Evolutionary conservation across 2,329 filamentous ascomycete species (phyloP), one percentile per base, ranked within the genome.

Genomic region (Acrodontium crateriforme): DNA sequence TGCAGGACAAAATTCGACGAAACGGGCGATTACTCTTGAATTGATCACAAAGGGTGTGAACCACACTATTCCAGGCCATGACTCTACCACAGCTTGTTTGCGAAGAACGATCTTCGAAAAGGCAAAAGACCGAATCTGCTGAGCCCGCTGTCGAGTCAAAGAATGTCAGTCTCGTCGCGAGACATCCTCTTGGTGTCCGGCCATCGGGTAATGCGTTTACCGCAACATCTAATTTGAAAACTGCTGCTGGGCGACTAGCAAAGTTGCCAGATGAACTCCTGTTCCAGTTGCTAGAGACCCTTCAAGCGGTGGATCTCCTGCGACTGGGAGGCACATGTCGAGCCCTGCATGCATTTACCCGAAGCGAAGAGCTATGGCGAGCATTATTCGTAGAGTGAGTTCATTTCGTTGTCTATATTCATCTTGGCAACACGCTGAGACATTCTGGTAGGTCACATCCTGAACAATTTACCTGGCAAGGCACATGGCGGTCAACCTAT

Each of bases 311-410:
- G 7, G 61, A 65, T 28, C 58, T 95, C 28, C 54, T 75, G 31
- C 58, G 55, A 6, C 58, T 95, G 22, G 82, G 83, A 6, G 69
- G 69, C 30, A 79, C 84, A 5, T 93, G 85, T 62, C 82, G 74
- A 51, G 84, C 81, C 29, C 58, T 95, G 10, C 87, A 84, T 62
- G 85, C 84, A 2, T 91, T 87, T 50, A 79, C 77, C 30, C 66
- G 76, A 27, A 72, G 72, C 25, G 87, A 94, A 39, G 87, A 95
- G 45, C 53, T 94, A 18, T 95, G 87, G 87, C 85, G 89, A 54
- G 56, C 74, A 11, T 55, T 93, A 12, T 91, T 87, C 45, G 65
- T 92, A 38, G 69, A 73, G 84, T 93, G 74, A 71, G 82, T 74
- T 32, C 28, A 33, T 34, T 36, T 39, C 25, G 18, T 24, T 29